Percentiles rank a stretch among this genome's conserved stretches.
Evolutionary conservation across 2,329 filamentous ascomycete species (phyloP).

Genomic region (Colletotrichum sp.): DNA sequence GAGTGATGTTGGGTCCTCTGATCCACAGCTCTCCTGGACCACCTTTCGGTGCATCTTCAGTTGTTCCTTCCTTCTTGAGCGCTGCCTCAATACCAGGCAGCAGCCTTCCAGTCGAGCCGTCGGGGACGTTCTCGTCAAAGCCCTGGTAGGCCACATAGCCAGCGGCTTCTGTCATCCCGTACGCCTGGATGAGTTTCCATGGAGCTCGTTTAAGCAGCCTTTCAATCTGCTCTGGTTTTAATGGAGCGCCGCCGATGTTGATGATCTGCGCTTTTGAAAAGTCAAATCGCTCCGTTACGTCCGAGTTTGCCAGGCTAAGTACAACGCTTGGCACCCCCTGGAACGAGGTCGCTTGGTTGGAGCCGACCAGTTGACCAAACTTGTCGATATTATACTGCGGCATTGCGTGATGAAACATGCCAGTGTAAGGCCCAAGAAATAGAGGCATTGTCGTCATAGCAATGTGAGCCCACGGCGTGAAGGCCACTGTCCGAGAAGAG

Average conservation of each 20-base stretch:
- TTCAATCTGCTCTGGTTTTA: slow-evolving; percentile 37
- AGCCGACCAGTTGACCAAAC: slow-evolving; percentile 37
- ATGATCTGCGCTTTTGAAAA: slow-evolving; percentile 41
- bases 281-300: slow-evolving; percentile 38
- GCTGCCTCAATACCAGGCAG: slow-evolving; percentile 43
- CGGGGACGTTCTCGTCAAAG: slow-evolving; percentile 32
- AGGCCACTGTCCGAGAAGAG: slow-evolving; percentile 38
- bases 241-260: slow-evolving; percentile 37
- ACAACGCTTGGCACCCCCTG: slow-evolving; percentile 45
- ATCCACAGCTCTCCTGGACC: slow-evolving; percentile 48
- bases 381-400: slow-evolving; percentile 39
- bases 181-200: slow-evolving; percentile 45
- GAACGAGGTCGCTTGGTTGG: slow-evolving; percentile 39
- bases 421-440: slow-evolving; percentile 47
- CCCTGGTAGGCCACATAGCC: slow-evolving; percentile 47
- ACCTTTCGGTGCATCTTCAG: slow-evolving; percentile 37
- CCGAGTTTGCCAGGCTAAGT: slow-evolving; percentile 38
- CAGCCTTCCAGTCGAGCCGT: slow-evolving; percentile 39
- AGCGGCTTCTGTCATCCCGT: slow-evolving; percentile 50
- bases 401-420: slow-evolving; percentile 50
- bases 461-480: slow-evolving; percentile 49
- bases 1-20: slow-evolving; percentile 46
- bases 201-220: slow-evolving; percentile 33
- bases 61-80: slow-evolving; percentile 40
- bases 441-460: slow-evolving; percentile 48